Evolutionary conservation across 208 protist genomes (phyloP).

Genomic region (Trypanosomatidae sp.): DNA sequence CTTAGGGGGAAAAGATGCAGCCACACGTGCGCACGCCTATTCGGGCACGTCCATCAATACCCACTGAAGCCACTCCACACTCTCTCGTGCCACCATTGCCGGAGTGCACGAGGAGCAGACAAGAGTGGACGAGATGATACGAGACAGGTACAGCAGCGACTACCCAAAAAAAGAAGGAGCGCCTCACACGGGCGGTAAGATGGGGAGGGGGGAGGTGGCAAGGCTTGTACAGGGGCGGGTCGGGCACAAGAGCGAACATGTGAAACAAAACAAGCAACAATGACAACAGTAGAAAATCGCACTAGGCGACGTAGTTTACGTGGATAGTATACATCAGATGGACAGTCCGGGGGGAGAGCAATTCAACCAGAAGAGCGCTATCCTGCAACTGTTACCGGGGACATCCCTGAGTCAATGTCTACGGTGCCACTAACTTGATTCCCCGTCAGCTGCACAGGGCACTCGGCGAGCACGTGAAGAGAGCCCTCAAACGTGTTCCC

Average conservation of each 20-base stretch:
- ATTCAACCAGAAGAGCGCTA: neutral
- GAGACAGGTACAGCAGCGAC: neutral
- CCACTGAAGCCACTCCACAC: neutral
- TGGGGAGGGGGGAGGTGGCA: neutral
- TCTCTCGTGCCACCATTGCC: neutral
- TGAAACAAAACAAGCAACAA: neutral
- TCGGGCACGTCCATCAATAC: neutral
- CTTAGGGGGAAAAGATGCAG: neutral
- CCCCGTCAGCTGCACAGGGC: slow-evolving; percentile 51
- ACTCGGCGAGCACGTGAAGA: slow-evolving; percentile 59
- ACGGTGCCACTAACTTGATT: slow-evolving; percentile 63
- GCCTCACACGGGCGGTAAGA: neutral
- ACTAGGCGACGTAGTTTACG: neutral
- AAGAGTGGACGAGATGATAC: neutral
- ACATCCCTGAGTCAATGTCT: slow-evolving; percentile 44
- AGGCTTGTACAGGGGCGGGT: too few relatives aligned
- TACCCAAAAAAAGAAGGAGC: too few relatives aligned
- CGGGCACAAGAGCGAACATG: neutral
- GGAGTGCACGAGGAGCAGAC: neutral
- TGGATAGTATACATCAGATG: neutral
- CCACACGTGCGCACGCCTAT: neutral
- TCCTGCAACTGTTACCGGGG: neutral
- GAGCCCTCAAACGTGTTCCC: slow-evolving; percentile 84
- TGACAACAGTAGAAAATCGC: neutral
- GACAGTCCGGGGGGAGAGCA: neutral